A percentile compares a stretch with the other conserved stretches of the same genome.
phyloP scores from a whole-genome alignment of 352 stramenopile genomes.

The Phytophthora hybrid region DNA sequence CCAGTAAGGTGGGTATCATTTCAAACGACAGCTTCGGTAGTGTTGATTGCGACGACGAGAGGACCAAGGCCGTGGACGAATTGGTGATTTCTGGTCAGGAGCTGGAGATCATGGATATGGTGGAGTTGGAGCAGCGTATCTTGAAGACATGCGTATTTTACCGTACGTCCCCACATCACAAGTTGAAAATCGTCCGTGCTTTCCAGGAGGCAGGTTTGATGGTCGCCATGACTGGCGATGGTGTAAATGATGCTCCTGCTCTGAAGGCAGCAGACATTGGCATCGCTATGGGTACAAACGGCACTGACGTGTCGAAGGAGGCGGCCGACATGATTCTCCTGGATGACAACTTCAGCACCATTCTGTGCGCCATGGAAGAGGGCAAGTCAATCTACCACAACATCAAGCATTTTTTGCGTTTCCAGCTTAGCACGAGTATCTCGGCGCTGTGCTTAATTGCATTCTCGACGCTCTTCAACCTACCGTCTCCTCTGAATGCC shows the following conservation, averaged over 20 bases:
- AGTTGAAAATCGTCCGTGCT: constrained; percentile 95
- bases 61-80: constrained; percentile 41
- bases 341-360: constrained; percentile 97
- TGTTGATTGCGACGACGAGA: constrained; percentile 44
- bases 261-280: constrained; percentile 97
- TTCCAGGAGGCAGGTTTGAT: constrained; percentile 86
- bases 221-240: constrained; percentile 99
- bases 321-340: constrained; percentile 97
- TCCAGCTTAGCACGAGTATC: constrained; percentile 98
- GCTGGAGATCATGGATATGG: constrained; percentile 91
- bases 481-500: constrained; percentile 95
- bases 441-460: constrained; percentile 93
- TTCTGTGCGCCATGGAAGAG: constrained; percentile 96
- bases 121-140: constrained; percentile 85
- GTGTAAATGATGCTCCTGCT: constrained; percentile 98
- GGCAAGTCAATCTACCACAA: constrained; percentile 97
- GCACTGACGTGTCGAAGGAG: constrained; percentile 98
- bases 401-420: constrained; percentile 97
- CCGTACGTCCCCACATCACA: constrained; percentile 94
- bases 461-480: constrained; percentile 71
- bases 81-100: constrained; percentile 88
- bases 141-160: constrained; percentile 95
- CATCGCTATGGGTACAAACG: constrained; percentile 98
- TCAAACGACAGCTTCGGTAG: constrained; percentile 44
- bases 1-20: constrained; percentile 94